Base-by-base conservation (phyloP, 257 asterid genomes). In the Buddleja alternifolia region DNA sequence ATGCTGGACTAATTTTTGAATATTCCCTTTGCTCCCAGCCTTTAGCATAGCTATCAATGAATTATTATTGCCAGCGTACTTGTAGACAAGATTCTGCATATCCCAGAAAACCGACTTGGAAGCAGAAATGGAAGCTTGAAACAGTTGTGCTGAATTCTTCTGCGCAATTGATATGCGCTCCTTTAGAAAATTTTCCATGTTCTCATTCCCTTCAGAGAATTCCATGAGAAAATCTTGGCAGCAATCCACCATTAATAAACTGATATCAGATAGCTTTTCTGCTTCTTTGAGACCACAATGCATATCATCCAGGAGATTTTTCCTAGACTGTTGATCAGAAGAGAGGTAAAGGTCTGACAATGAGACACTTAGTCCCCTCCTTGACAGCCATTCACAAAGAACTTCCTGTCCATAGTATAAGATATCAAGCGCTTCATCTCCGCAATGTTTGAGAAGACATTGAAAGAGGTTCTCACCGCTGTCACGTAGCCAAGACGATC, bases 11-110 rank as follows among this genome's bases (percentile, higher is more conserved):
- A 94, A 59, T 67, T 94, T 94, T 71, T 82, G 88, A 70, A 89
- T 57, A 77, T 89, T 94, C 21, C 99, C 99, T 73, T 94, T 94
- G 83, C 99, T 94, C 71, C 97, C 99, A 55, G 99, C 94, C 78
- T 85, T 94, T 29, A 94, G 66, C 99, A 94, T 94, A 57, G 83
- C 80, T 51, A 94, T 53, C 60, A 89, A 70, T 3, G 99, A 78
- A 77, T 94, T 94, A 37, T 77, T 62, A 15, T 63, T 66, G 67
- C 74, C 73, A 0, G 91, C 84, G 76, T 84, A 85, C 12, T 73
- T 83, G 82, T 84, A 94, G 34, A 83, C 89, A 57, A 94, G 85
- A 55, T 72, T 83, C 73, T 89, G 97, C 80, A 91, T 70, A 60
- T 81, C 96, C 65, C 85, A 59, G 50, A 86, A 80, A 17, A 87